Evolutionary conservation across 345 rosid species (phyloP), one percentile per base, ranked within the genome.

Genomic region (Citrus inodora): DNA sequence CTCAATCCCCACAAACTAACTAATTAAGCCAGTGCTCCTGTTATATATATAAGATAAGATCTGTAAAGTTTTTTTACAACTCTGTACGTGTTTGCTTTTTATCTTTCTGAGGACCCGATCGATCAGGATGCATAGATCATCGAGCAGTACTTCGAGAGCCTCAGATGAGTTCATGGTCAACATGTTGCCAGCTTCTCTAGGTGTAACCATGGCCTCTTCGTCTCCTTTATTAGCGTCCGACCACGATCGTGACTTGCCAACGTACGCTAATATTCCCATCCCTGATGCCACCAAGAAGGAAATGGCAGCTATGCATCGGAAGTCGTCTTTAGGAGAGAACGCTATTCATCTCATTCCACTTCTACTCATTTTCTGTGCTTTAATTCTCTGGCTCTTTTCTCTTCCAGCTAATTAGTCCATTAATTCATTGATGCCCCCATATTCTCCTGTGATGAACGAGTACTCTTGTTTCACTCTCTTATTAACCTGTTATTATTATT

Each of bases 291-390:
- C 77, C 69, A 87, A 92, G 81, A 93, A 91, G 85, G 94, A 87
- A 38, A 6, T 46, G 51, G 51, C 79, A 4, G 74, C 69, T 21
- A 38, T 73, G 70, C 84, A 81, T 46, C 71, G 73, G 2, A 86
- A 79, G 77, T 55, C 82, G n/a, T 46, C 0, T 13, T 55, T 48
- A 2, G 88, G 88, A 69, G 85, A 87, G 76, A 79, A 78, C 76
- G 83, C 84, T 6, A 59, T 93, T 64, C 94, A 92, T 65, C 56
- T 92, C 30, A 90, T 93, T 74, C 98, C 98, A n/a, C 74, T 87
- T 25, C 83, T 88, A 78, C 83, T 89, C 2, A 24, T 89, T 78
- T 82, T 92, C 3, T 93, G 96, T 76, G 90, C 79, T 85, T 83
- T 92, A 10, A 80, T 81, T 81, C 94, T 89, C 17, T 90, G 97